Percentiles rank a stretch among this genome's conserved stretches.
Conservation (phyloP, 805 yeast species). For the Saccharomycopsis fermentans region DNA sequence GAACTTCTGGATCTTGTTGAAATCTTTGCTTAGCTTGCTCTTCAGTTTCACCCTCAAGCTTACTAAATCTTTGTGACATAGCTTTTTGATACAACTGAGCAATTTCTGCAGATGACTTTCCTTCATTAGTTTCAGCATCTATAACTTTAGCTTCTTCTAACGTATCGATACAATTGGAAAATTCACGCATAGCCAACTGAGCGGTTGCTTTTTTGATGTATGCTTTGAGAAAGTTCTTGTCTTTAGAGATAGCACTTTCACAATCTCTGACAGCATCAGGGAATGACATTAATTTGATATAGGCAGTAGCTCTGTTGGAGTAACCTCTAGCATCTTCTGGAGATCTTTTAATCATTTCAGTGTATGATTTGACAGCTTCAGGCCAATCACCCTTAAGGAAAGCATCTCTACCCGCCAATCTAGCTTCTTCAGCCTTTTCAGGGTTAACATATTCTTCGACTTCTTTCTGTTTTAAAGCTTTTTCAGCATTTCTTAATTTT, state of each 20-base stretch:
- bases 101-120: conserved; percentile 61
- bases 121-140: conserved; percentile 54
- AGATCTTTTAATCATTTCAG: conserved; percentile 95
- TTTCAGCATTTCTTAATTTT: conserved; percentile 82
- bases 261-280: conserved; percentile 94
- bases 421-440: conserved; percentile 89
- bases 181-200: conserved; percentile 83
- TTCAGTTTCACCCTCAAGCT: conserved; percentile 80
- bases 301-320: conserved; percentile 96
- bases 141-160: conserved; percentile 66
- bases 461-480: conserved; percentile 70
- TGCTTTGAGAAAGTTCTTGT: conserved; percentile 86
- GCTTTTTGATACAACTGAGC: conserved; percentile 77
- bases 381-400: conserved; percentile 96
- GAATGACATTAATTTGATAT: conserved; percentile 89
- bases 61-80: conserved; percentile 64
- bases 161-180: conserved; percentile 70
- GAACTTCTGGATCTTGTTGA: conserved; percentile 88
- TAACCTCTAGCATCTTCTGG: conserved; percentile 96
- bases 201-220: conserved; percentile 96
- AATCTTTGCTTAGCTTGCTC: conserved; percentile 91
- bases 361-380: conserved; percentile 83
- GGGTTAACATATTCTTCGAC: conserved; percentile 75
- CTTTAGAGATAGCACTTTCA: conserved; percentile 77
- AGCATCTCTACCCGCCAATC: conserved; percentile 80